A percentile compares a stretch with the other conserved stretches of the same genome.
phyloP scores from a whole-genome alignment of 225 moss, liverwort and hornwort species.

The Climacium dendroides region DNA sequence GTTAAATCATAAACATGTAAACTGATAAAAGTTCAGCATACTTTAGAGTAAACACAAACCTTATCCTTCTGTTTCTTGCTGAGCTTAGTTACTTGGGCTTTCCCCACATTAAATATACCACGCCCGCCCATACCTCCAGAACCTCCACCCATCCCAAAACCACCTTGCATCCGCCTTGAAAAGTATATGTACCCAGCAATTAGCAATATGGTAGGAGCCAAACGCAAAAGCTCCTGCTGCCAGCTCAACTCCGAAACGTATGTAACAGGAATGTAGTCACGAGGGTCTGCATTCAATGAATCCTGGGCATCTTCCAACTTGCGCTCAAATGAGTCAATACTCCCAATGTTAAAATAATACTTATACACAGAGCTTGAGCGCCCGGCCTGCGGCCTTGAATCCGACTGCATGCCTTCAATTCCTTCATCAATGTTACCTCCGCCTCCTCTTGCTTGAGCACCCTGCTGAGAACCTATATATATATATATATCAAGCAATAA shows the following conservation, averaged over 20 bases:
- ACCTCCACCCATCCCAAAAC: slow-evolving; percentile 90
- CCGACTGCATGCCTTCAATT: slow-evolving; percentile 47
- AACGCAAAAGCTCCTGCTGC: slow-evolving; percentile 96
- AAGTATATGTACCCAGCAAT: slow-evolving; percentile 98
- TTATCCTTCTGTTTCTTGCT: slow-evolving; percentile 95
- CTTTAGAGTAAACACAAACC: slow-evolving; percentile 23
- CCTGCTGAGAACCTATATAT: slow-evolving; percentile 36
- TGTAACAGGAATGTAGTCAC: slow-evolving; percentile 93
- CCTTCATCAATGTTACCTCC: slow-evolving; percentile 19
- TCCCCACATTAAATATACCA: slow-evolving; percentile 96
- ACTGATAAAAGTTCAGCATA: neutral
- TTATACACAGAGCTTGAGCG: slow-evolving; percentile 60
- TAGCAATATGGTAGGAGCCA: slow-evolving; percentile 89
- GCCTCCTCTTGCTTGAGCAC: slow-evolving; percentile 20
- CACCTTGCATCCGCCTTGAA: slow-evolving; percentile 95
- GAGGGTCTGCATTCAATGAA: slow-evolving; percentile 74
- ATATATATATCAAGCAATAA: neutral
- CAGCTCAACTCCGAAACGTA: slow-evolving; percentile 98
- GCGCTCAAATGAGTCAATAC: slow-evolving; percentile 96
- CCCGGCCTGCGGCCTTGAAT: slow-evolving; percentile 44
- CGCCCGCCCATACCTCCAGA: slow-evolving; percentile 92
- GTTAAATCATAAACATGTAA: neutral
- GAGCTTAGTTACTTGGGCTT: slow-evolving; percentile 97
- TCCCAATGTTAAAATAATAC: slow-evolving; percentile 95
- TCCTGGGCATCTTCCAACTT: slow-evolving; percentile 98